These are phyloP conservation scores for Boletus sp. DNA, from an alignment of 768 basidiomycete species.

Conservation along the genomic window DNA sequence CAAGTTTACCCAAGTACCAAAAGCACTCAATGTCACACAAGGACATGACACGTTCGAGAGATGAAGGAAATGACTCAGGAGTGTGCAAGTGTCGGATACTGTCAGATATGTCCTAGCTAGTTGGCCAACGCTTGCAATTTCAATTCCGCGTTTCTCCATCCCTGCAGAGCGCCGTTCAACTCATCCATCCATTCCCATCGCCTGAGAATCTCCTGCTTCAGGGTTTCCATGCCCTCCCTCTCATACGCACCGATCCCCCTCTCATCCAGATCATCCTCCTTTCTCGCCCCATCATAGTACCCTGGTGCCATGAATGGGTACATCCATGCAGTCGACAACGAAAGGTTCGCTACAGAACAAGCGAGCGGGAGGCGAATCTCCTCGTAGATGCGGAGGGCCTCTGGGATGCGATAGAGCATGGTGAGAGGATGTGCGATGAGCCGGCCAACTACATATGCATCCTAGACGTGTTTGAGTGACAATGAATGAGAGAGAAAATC, in stretches of 20 bases:
- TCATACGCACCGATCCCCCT: slow-evolving; percentile 7
- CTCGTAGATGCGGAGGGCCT: slow-evolving; percentile 8
- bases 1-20: too few relatives aligned
- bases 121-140: slow-evolving; percentile 2
- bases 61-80: neutral
- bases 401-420: neutral
- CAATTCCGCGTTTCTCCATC: slow-evolving; percentile 18
- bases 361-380: slow-evolving; percentile 14
- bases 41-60: too few relatives aligned
- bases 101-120: neutral
- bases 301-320: slow-evolving; percentile 15
- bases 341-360: slow-evolving; percentile 8
- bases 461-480: neutral
- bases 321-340: slow-evolving; percentile 19
- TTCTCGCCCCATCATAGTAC: slow-evolving; percentile 22
- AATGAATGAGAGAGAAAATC: neutral
- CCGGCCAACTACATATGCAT: slow-evolving; percentile 20
- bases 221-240: slow-evolving; percentile 14
- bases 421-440: slow-evolving; percentile 17
- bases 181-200: slow-evolving; percentile 18
- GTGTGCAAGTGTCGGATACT: neutral
- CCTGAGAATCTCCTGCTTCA: slow-evolving; percentile 9
- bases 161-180: slow-evolving; percentile 1
- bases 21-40: too few relatives aligned
- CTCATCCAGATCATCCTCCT: slow-evolving; percentile 6